Percentiles rank a stretch among this genome's conserved stretches.
Evolutionary conservation across 2,329 filamentous ascomycete species (phyloP).

Genomic region (Aureobasidium melanogenum): DNA sequence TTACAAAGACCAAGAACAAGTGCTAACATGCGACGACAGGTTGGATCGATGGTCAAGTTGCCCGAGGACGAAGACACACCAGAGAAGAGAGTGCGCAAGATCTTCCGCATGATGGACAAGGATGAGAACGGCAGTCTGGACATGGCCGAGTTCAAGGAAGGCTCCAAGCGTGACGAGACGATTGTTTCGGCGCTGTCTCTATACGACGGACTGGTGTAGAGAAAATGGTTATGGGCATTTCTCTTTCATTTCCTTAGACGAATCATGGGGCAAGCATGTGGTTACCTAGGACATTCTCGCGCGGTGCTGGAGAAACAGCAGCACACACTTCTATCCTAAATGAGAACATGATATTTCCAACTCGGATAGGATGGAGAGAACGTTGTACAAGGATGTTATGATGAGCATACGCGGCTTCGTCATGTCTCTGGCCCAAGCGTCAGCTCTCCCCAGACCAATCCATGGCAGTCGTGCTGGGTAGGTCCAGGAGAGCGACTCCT

Average conservation of each 20-base stretch:
- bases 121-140: slow-evolving; percentile 96
- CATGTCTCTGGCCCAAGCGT: neutral
- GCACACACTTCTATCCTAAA: neutral
- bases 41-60: slow-evolving; percentile 97
- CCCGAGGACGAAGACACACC: slow-evolving; percentile 98
- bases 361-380: neutral
- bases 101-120: slow-evolving; percentile 99
- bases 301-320: neutral
- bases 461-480: neutral
- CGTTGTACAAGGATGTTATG: neutral
- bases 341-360: slow-evolving; percentile 1
- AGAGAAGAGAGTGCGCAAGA: slow-evolving; percentile 95
- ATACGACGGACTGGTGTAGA: slow-evolving; percentile 85
- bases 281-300: neutral
- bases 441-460: slow-evolving; percentile 6
- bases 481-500: neutral
- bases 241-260: neutral
- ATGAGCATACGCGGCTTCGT: neutral
- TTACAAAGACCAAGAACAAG: neutral
- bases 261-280: neutral
- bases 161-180: slow-evolving; percentile 96
- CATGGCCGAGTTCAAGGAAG: slow-evolving; percentile 98
- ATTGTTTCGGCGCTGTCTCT: slow-evolving; percentile 95
- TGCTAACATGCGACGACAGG: slow-evolving; percentile 43
- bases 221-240: neutral